Conservation (phyloP, 331 rosid genomes). For the Rosa hybrid region DNA sequence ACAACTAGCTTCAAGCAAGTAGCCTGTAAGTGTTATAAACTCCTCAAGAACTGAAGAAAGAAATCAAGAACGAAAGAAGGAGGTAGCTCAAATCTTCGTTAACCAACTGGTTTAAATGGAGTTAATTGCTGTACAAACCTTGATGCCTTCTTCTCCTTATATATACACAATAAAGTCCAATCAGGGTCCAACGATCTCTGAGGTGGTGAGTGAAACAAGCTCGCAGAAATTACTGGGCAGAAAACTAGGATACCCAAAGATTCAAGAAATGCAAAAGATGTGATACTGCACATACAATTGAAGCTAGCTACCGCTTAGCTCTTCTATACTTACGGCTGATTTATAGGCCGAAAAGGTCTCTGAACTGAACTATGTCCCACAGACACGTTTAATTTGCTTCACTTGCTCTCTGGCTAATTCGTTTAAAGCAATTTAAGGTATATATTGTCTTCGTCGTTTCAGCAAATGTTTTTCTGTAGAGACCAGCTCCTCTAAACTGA, state of each 20-base stretch:
- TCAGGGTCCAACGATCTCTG: background rate
- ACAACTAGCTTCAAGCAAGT: background rate
- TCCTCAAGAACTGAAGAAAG: conserved; percentile 4
- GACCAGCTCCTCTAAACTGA: background rate
- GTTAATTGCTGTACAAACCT: background rate
- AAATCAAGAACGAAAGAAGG: background rate
- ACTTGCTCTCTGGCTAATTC: background rate
- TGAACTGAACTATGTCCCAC: background rate
- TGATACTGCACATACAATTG: conserved; percentile 1
- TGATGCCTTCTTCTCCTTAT: background rate
- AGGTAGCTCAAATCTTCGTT: background rate
- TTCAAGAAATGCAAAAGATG: conserved; percentile 34
- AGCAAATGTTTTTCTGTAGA: background rate
- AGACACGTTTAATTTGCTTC: background rate
- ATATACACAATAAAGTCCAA: background rate
- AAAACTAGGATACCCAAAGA: conserved; percentile 10
- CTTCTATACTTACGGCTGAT: background rate
- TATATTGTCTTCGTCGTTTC: background rate
- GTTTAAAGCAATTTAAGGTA: no score
- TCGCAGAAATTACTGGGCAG: background rate
- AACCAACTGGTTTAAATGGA: no score
- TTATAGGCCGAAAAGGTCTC: background rate
- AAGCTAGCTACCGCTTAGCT: background rate
- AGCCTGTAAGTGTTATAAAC: background rate
- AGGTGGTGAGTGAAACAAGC: background rate